Percentiles rank a stretch among this genome's conserved stretches.
These are phyloP conservation scores for Lophiotrema nucula DNA, from an alignment of 495 filamentous ascomycete species.

Conservation along the genomic window DNA sequence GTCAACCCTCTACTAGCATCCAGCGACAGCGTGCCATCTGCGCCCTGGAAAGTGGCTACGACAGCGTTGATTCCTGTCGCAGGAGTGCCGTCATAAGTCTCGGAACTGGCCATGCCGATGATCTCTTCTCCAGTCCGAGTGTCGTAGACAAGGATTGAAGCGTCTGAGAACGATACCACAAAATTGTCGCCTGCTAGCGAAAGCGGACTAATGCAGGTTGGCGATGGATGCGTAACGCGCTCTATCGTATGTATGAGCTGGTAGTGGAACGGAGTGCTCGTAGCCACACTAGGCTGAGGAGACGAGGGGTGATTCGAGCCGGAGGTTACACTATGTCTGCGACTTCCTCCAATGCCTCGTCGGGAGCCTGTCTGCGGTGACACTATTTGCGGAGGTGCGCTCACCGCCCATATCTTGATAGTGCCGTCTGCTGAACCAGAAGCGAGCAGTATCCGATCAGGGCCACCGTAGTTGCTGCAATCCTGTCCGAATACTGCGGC, in stretches of 20 bases:
- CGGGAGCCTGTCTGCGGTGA: constrained; percentile 73
- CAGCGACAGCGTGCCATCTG: constrained; percentile 67
- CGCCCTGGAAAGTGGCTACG: constrained; percentile 79
- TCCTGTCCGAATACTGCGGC: constrained; percentile 72
- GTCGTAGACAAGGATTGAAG: constrained; percentile 85
- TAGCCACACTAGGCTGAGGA: constrained; percentile 82
- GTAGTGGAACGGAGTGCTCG: constrained; percentile 62
- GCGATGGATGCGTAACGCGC: constrained; percentile 64
- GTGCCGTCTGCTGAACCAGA: constrained; percentile 89
- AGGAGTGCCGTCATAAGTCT: constrained; percentile 86
- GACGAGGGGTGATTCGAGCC: constrained; percentile 86
- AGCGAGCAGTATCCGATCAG: constrained; percentile 84
- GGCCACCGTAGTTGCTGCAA: constrained; percentile 65
- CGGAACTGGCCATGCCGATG: constrained; percentile 83
- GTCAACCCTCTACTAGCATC: constrained; percentile 59
- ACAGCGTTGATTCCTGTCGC: constrained; percentile 84
- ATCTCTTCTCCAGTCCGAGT: constrained; percentile 89
- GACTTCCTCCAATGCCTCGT: constrained; percentile 68
- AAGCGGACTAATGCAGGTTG: constrained; percentile 88
- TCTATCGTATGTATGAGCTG: constrained; percentile 79
- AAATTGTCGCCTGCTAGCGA: constrained; percentile 86
- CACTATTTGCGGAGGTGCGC: constrained; percentile 79
- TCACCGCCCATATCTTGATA: constrained; percentile 91
- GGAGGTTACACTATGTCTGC: constrained; percentile 85
- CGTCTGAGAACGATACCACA: constrained; percentile 88